Base-by-base conservation (phyloP, 768 basidiomycete genomes). In the Russula abietina region DNA sequence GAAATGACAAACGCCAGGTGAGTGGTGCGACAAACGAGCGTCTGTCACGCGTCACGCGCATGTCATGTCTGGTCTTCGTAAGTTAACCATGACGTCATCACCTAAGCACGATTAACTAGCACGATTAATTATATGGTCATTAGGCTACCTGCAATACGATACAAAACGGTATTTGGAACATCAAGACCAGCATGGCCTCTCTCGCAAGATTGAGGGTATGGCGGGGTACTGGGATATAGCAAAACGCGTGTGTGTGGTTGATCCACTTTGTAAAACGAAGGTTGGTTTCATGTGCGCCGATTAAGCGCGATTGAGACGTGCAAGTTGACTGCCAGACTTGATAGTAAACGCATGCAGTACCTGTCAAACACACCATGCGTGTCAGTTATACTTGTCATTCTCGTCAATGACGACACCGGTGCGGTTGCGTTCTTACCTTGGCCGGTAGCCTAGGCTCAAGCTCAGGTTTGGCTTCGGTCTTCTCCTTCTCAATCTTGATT, bases 271-370 rank as follows among this genome's bases (percentile, higher is more conserved):
- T 36, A 36, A 32, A 41, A 26, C 51, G 41, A 41, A 17, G 26
- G 48, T 28, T 49, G 56, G 57, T 58, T 43, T 63, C 52, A 32
- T 38, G 38, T 11, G 9, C 8, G 12, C 19, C 45, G 19, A 4
- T 4, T 0, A 14, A 36, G 36, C 36, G 36, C 36, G 52, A 22
- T 8, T 16, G 24, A 64, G 57, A 36, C 45, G 19, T 33, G 57
- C 57, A 28, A 59, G 57, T 26, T 58, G 62, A 54, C 57, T 58
- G 36, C 45, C 57, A 58, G 57, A 54, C 45, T 49, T 63, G 62
- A 58, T 53, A 28, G 53, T 55, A 24, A 61, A 54, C 33, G 60
- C 19, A 19, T 61, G 60, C 7, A 61, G 45, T 3, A 30, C 60
- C 62, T 63, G 36, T 3, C 8, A 2, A 52, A 26, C 9, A 48